Conservation (phyloP, 371 early-diverging fungal genomes). For the Mortierella sp. region DNA sequence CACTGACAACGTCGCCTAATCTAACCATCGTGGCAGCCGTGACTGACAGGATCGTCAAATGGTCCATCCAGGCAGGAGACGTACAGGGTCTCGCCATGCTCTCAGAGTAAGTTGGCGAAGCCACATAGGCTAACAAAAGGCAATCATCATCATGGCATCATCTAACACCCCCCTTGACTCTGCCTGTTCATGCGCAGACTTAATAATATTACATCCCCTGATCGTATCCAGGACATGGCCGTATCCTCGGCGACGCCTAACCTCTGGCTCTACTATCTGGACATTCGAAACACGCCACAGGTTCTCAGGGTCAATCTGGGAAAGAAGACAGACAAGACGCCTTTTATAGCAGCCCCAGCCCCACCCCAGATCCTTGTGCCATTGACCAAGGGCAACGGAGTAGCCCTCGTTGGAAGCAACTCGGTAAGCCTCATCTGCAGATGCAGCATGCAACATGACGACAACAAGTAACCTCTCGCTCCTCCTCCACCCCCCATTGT, state of each 20-base stretch:
- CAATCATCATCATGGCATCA: too few species aligned
- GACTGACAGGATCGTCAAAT: background rate
- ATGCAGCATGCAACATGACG: too few species aligned
- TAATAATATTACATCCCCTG: background rate
- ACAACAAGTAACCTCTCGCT: too few species aligned
- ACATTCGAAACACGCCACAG: background rate
- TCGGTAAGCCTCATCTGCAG: too few species aligned
- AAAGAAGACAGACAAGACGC: background rate
- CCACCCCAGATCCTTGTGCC: background rate
- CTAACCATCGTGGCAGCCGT: background rate
- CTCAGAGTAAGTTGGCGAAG: background rate
- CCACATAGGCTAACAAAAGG: too few species aligned
- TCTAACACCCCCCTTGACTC: background rate
- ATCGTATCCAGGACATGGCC: background rate
- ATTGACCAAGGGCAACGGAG: background rate
- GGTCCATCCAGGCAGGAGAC: background rate
- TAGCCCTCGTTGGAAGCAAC: background rate
- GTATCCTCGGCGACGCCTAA: background rate
- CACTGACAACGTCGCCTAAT: background rate
- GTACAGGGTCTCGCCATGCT: background rate
- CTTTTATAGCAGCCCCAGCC: background rate
- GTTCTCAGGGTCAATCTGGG: background rate
- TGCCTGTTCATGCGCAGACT: background rate
- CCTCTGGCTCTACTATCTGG: conserved; percentile 6
- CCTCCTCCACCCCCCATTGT: too few species aligned